Base-by-base conservation (phyloP, 805 yeast species). In the Yarrowia alimentaria region DNA sequence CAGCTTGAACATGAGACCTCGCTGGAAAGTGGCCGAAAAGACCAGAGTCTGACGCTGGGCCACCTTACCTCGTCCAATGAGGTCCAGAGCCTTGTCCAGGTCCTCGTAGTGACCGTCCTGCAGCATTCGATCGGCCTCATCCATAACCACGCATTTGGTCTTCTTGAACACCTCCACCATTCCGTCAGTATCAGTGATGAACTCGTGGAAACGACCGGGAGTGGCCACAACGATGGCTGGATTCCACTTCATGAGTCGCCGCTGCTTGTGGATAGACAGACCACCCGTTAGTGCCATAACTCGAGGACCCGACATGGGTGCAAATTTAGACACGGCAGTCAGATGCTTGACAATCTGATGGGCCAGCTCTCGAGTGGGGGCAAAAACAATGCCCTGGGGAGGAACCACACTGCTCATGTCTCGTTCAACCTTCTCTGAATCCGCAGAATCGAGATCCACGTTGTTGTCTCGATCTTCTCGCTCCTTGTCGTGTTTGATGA, bases 91-190 rank as follows among this genome's bases (percentile, higher is more conserved):
- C 60, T 80, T 83, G 58, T 84, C 94, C 56, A 93, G 77, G 64
- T 93, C 99, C 54, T 87, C 94, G 63, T 91, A 93, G 67, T 90
- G 98, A 2, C 98, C 97, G 61, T 90, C 96, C 66, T 91, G 96
- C 47, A 93, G 73, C 56, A 93, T 70, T 65, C 99, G 75, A 71
- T 93, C 99, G 10, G 99, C 99, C 66, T 93, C 99, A 72, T 93
- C 99, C 24, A 91, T 71, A 0, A 90, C 95, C 18, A 81, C 61
- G 2, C 74, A 65, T 22, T 78, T 75, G 16, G 77, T 63, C 19
- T 68, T 61, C 14, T 72, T 64, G 54, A 80, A 66, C 60, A 72
- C 62, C 21, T 65, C 60, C 11, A 75, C 63, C 42, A 74, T 45
- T 6, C 50, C 30, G 1, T 61, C 61, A 29, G 71, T 63, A 5